phyloP scores from a whole-genome alignment of 805 yeast species.

The Candida schatavii region DNA sequence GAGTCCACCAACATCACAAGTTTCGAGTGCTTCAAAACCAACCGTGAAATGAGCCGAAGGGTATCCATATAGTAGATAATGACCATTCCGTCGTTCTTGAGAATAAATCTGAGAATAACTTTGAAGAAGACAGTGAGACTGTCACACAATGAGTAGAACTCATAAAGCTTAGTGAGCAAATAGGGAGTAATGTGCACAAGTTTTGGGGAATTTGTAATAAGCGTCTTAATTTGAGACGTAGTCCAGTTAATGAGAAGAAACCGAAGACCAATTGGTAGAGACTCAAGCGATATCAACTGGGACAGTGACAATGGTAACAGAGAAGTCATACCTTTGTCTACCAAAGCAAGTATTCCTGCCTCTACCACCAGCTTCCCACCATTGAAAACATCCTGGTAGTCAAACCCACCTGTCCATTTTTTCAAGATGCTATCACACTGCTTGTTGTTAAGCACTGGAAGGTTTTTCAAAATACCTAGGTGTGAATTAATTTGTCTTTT shows the following conservation, averaged over 20 bases:
- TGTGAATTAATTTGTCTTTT: slow-evolving; percentile 39
- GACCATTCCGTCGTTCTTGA: slow-evolving; percentile 39
- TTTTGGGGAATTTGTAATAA: slow-evolving; percentile 30
- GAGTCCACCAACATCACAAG: slow-evolving; percentile 25
- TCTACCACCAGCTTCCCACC: slow-evolving; percentile 32
- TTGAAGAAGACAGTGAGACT: slow-evolving; percentile 41
- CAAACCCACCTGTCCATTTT: slow-evolving; percentile 40
- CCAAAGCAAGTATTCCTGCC: slow-evolving; percentile 17
- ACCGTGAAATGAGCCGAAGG: slow-evolving; percentile 29
- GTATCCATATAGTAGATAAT: slow-evolving; percentile 43
- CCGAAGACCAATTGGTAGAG: slow-evolving; percentile 40
- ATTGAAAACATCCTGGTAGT: slow-evolving; percentile 36
- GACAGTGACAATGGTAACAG: slow-evolving; percentile 9
- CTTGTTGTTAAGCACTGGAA: slow-evolving; percentile 53
- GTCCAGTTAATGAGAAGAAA: slow-evolving; percentile 49
- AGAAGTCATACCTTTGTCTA: background rate
- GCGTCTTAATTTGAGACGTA: slow-evolving; percentile 39
- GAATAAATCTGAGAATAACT: slow-evolving; percentile 27
- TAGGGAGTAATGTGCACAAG: slow-evolving; percentile 33
- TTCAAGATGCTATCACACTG: slow-evolving; percentile 56
- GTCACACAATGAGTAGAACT: slow-evolving; percentile 36
- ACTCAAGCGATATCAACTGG: background rate
- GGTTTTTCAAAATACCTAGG: slow-evolving; percentile 52
- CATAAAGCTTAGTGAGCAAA: slow-evolving; percentile 28
- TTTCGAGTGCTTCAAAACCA: slow-evolving; percentile 32